These are phyloP conservation scores for Delonix regia DNA, from an alignment of 306 rosid species.

Conservation along the genomic window DNA sequence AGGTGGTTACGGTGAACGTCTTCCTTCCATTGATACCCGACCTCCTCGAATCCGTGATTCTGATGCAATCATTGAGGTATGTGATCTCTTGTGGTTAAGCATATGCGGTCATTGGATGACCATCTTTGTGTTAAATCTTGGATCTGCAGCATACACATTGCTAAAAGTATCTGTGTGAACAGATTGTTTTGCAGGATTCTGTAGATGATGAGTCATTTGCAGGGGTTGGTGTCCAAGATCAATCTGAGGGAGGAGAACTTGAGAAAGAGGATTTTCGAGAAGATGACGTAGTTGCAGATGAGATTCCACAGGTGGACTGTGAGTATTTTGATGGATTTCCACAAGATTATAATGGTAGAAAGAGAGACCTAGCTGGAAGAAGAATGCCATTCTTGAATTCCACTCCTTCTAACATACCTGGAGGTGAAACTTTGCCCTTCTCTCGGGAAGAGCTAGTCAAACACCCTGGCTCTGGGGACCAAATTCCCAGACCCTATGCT, in stretches of 20 bases:
- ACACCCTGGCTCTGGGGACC: slow-evolving; percentile 49
- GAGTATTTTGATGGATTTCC: slow-evolving; percentile 56
- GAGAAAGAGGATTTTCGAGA: slow-evolving; percentile 54
- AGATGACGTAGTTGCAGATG: slow-evolving; percentile 57
- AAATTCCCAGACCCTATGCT: slow-evolving; percentile 45
- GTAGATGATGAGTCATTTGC: slow-evolving; percentile 77
- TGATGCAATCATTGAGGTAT: slow-evolving; percentile 96
- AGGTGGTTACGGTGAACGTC: slow-evolving; percentile 92
- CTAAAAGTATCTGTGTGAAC: slow-evolving; percentile 40
- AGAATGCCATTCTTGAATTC: slow-evolving; percentile 51
- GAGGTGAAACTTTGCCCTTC: slow-evolving; percentile 45
- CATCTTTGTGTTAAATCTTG: slow-evolving; percentile 6
- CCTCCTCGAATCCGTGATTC: slow-evolving; percentile 91
- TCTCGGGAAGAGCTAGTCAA: slow-evolving; percentile 52
- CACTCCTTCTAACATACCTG: slow-evolving; percentile 44
- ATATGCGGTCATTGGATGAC: slow-evolving; percentile 9
- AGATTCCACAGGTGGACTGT: slow-evolving; percentile 43
- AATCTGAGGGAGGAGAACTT: slow-evolving; percentile 55
- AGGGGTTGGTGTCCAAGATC: slow-evolving; percentile 58
- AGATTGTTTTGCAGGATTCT: slow-evolving; percentile 93
- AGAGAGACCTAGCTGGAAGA: slow-evolving; percentile 63
- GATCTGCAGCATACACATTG: slow-evolving; percentile 27
- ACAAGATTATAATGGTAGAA: slow-evolving; percentile 46
- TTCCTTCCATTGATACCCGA: slow-evolving; percentile 91
- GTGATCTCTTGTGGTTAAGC: slow-evolving; percentile 32